Percentiles rank a stretch among this genome's conserved stretches.
phyloP scores from a whole-genome alignment of 106 monocot genomes.

The Narthecium ossifragum region DNA sequence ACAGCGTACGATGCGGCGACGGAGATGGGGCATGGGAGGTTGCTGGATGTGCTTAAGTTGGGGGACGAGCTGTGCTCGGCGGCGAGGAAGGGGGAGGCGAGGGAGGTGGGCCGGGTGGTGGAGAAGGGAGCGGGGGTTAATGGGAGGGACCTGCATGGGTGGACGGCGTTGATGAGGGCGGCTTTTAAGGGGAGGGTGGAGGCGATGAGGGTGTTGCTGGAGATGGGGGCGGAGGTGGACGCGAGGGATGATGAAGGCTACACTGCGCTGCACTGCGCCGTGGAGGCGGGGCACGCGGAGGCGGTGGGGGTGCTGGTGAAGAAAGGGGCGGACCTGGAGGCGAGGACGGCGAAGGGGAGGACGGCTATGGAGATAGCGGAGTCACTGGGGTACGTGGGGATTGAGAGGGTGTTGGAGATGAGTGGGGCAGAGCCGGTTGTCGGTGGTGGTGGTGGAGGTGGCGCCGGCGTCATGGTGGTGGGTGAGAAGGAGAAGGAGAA shows the following conservation, averaged over 20 bases:
- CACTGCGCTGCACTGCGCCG: conserved; percentile 56
- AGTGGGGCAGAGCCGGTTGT: conserved; percentile 5
- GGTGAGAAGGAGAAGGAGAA: conserved; percentile 8
- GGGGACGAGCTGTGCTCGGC: conserved; percentile 22
- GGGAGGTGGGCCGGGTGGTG: conserved; percentile 6
- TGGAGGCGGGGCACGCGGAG: conserved; percentile 36
- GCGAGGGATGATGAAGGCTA: conserved; percentile 43
- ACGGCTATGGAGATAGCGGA: conserved; percentile 32
- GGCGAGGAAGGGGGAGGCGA: conserved; percentile 38
- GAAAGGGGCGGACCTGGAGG: conserved; percentile 28
- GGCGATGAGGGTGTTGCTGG: conserved; percentile 23
- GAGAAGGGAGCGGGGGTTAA: conserved; percentile 33
- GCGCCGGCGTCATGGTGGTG: background rate
- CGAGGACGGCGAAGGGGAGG: conserved; percentile 26
- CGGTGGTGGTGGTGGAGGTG: background rate
- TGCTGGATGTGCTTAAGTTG: conserved; percentile 27
- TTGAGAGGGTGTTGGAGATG: conserved; percentile 19
- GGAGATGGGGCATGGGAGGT: conserved; percentile 23
- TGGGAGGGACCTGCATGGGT: conserved; percentile 42
- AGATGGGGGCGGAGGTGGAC: conserved; percentile 31
- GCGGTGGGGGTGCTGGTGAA: conserved; percentile 39
- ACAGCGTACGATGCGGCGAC: conserved; percentile 44
- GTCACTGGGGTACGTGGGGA: conserved; percentile 24
- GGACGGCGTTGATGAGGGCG: conserved; percentile 56
- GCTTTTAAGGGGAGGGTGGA: conserved; percentile 45